Evolutionary conservation across 2,329 filamentous ascomycete species (phyloP), one percentile per base, ranked within the genome.

Genomic region (Clarireedia paspali): DNA sequence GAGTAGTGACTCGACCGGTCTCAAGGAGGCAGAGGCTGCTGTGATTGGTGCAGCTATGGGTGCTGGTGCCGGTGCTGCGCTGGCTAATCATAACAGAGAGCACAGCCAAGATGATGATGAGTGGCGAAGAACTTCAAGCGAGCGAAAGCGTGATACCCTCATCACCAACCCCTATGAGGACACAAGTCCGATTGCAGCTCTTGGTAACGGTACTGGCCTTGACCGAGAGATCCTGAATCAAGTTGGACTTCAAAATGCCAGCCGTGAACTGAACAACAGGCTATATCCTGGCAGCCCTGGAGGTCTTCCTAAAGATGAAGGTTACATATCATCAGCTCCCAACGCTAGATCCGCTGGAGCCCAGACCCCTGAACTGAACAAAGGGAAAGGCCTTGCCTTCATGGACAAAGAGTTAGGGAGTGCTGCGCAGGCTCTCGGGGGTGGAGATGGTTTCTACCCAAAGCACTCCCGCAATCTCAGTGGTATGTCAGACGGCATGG

Each of bases 401-500:
- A 68, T 77, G 34, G 76, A 79, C 58, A 73, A 79, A 51, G 78
- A 79, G 20, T 71, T 79, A 57, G 75, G 74, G 38, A 70, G 69
- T 58, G 75, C 75, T 49, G 74, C 76, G 53, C 81, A 82, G 39
- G 73, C 67, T 47, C 63, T 71, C 54, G 73, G 68, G 55, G 74
- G 70, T 45, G 88, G 94, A 69, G 82, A 85, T 1, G 91, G 91
- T 67, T 82, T 82, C 58, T 72, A 74, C 26, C 72, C 79, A 47
- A 77, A 78, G 51, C 83, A 85, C 61, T 67, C 72, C 38, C 83
- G 89, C 50, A 84, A 94, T 64, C 75, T 91, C 47, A 95, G 90
- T 68, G 91, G 89, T 50, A 87, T 96, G 74, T 96, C 92, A 6
- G 90, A 96, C 67, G 92, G 91, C 47, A 90, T 96, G 81, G 80